Evolutionary conservation across 257 asterid genomes (phyloP).

Genomic region (Parsonsia alboflavescens): DNA sequence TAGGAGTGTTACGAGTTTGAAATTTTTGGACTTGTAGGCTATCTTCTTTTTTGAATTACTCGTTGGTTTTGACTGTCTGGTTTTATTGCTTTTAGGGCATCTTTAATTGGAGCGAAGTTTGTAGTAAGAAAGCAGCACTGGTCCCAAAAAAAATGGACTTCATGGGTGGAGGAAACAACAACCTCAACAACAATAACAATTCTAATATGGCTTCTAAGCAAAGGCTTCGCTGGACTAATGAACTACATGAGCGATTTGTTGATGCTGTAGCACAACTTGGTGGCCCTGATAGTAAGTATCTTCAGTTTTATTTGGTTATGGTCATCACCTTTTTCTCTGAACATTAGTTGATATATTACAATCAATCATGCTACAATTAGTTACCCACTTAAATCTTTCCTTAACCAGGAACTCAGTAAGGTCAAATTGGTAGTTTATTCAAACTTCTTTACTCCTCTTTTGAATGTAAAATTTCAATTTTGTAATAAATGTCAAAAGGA

Average conservation of each 20-base stretch:
- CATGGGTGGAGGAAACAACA: conserved; percentile 43
- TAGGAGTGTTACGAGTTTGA: background rate
- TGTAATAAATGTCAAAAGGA: background rate
- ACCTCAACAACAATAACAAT: conserved; percentile 55
- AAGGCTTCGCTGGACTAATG: conserved; percentile 96
- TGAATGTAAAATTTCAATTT: no score
- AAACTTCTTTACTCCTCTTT: background rate
- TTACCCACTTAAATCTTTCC: background rate
- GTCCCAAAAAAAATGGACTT: conserved; percentile 52
- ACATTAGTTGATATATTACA: background rate
- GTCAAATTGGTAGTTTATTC: background rate
- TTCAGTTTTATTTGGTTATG: conserved; percentile 9
- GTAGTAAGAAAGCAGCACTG: background rate
- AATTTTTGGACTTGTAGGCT: conserved; percentile 1
- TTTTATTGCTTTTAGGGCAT: no score
- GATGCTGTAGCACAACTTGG: conserved; percentile 99
- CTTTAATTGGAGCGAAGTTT: background rate
- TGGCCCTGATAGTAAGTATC: conserved; percentile 89
- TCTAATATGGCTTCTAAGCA: conserved; percentile 78
- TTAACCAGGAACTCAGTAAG: background rate
- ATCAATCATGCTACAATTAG: background rate
- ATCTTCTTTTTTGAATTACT: no score
- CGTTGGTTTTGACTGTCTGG: no score
- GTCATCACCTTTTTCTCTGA: background rate
- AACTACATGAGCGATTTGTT: conserved; percentile 89